Base-by-base conservation (phyloP, 805 yeast species). In the Tanozyma kutaoensis region DNA sequence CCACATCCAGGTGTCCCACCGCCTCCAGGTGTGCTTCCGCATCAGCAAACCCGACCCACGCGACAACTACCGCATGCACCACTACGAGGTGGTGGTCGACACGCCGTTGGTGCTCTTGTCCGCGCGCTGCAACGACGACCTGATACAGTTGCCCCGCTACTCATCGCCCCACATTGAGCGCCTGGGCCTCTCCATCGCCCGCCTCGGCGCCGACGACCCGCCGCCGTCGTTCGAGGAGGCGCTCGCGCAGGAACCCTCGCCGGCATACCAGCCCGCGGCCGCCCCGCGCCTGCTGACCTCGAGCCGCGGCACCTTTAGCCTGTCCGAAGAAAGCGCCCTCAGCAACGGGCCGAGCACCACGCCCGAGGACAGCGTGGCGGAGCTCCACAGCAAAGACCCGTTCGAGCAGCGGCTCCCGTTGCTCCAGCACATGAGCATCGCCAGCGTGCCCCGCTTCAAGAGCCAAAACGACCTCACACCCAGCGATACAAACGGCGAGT, bases 41-140 rank as follows among this genome's bases (percentile, higher is more conserved):
- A 69, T 79, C 15, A 69, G 80, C 9, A 72, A 66, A 38, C 72
- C 72, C 1, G 17, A 15, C 17, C 17, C 17, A 5, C 44, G 50
- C 25, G 62, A 39, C 28, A 43, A 52, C 30, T 43, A 26, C 31
- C 68, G 66, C 34, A 50, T 71, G 53, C 84, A 76, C 39, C 86
- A 79, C 45, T 79, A 74, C 41, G 93, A 79, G 39, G 86, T 79
- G 13, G 69, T 79, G 24, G 77, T 79, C 22, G 91, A 79, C 43
- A 77, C 88, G 0, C 91, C 91, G 0, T 58, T 79, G 20, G 61
- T 66, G 19, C 43, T 60, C 31, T 42, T 60, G 26, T 57, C 64
- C 35, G 43, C 65, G 0, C 55, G 54, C 32, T 59, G 66, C 37
- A 49, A 47, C 34, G 64, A 55, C 6, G 57, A 38, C 4, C 52